These are phyloP conservation scores for Neurospora pannonica DNA, from an alignment of 495 filamentous ascomycete species.

Conservation along the genomic window DNA sequence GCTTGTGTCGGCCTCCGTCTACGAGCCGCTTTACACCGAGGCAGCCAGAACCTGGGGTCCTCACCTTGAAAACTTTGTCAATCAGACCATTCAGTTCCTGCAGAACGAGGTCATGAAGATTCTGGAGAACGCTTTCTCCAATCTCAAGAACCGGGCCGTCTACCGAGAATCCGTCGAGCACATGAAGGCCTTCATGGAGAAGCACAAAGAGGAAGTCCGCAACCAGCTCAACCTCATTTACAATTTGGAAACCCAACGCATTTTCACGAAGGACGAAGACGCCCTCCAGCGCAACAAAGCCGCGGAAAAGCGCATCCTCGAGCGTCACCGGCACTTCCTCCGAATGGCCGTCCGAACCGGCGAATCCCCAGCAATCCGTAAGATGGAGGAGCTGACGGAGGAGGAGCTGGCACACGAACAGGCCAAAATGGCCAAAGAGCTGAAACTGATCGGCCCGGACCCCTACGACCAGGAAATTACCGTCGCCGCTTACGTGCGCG, in stretches of 20 bases:
- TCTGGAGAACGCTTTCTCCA: conserved; percentile 26
- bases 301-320: conserved; percentile 23
- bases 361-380: conserved; percentile 17
- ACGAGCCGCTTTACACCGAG: conserved; percentile 28
- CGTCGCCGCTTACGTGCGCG: conserved; percentile 40
- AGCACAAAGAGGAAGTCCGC: conserved; percentile 15
- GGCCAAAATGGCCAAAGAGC: conserved; percentile 14
- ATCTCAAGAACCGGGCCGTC: conserved; percentile 29
- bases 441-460: conserved; percentile 32
- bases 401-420: conserved; percentile 24
- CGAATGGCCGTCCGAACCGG: conserved; percentile 17
- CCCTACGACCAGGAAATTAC: conserved; percentile 36
- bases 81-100: conserved; percentile 25
- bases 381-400: conserved; percentile 32
- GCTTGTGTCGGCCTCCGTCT: conserved; percentile 31
- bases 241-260: conserved; percentile 27
- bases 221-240: conserved; percentile 24
- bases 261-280: conserved; percentile 34
- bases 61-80: conserved; percentile 25
- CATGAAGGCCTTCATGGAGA: conserved; percentile 25
- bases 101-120: conserved; percentile 17
- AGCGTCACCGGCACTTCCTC: conserved; percentile 27
- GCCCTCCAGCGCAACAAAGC: conserved; percentile 27
- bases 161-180: conserved; percentile 27
- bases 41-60: conserved; percentile 27